Percentiles rank a stretch among this genome's conserved stretches.
These are phyloP conservation scores for Trichoderma sp. DNA, from an alignment of 2,329 filamentous ascomycete genomes.

Conservation along the genomic window DNA sequence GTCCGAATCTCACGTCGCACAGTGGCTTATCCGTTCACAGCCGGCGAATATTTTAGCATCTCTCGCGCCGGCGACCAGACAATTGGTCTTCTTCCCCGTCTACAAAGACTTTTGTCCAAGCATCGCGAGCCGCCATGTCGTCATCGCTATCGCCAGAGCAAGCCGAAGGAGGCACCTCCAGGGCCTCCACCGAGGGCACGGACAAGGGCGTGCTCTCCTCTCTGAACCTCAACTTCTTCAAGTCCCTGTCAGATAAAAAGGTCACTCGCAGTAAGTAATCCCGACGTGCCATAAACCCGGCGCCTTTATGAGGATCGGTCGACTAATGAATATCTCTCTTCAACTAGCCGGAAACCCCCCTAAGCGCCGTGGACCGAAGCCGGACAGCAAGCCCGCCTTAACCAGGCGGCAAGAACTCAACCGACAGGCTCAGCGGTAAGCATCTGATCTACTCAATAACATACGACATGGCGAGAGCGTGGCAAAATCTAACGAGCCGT, in stretches of 20 bases:
- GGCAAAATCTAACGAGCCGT: background rate
- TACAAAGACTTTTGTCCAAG: background rate
- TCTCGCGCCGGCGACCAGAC: background rate
- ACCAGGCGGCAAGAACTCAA: slow-evolving; percentile 92
- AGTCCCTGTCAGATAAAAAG: slow-evolving; percentile 68
- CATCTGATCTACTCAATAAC: background rate
- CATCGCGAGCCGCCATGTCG: slow-evolving; percentile 31
- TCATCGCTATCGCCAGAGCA: slow-evolving; percentile 47
- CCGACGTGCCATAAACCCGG: background rate
- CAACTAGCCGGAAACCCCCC: slow-evolving; percentile 72
- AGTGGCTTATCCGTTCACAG: slow-evolving; percentile 9
- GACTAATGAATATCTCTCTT: slow-evolving; percentile 3
- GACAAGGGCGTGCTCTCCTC: slow-evolving; percentile 40
- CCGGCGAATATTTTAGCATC: slow-evolving; percentile 6
- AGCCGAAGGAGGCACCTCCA: slow-evolving; percentile 28
- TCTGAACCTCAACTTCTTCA: slow-evolving; percentile 56
- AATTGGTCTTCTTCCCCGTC: background rate
- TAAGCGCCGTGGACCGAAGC: slow-evolving; percentile 91
- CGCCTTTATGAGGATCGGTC: slow-evolving; percentile 1
- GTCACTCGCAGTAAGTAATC: slow-evolving; percentile 63
- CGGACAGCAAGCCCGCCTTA: slow-evolving; percentile 90
- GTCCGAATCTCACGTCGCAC: slow-evolving; percentile 15
- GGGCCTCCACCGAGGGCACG: slow-evolving; percentile 29
- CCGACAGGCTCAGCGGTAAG: slow-evolving; percentile 88
- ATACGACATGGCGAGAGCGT: background rate